Evolutionary conservation across 129 eudicot species (phyloP), one percentile per base, ranked within the genome.

Genomic region (Artemisia tridentata): DNA sequence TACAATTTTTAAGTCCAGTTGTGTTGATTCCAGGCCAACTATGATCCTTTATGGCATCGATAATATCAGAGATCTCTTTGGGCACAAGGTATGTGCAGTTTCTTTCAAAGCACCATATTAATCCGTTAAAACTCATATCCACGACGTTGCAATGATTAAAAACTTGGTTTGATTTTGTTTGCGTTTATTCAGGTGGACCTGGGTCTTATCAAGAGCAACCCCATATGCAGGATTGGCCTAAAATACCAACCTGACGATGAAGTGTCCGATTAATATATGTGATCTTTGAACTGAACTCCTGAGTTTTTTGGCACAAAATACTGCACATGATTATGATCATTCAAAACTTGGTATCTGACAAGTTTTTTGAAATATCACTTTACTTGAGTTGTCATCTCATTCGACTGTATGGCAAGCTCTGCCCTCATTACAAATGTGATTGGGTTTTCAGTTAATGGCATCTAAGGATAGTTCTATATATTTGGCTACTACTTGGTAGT

Each of bases 11-110:
- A 54, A 48, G 15, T 7, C 18, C 46, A 21, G 67, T 75, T 54
- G 16, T 72, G 21, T 49, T 60, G 71, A 50, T 20, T 59, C 62
- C 88, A 86, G 95, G 83, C 97, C 91, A 2, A 85, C 91, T 11
- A 92, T 92, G 98, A 92, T 92, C 16, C 85, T 92, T 21, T 88
- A 88, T 61, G 96, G 96, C 55, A 81, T 86, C 19, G 95, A 92
- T 63, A 92, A 92, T 82, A 92, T 92, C 76, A 78, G 98, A 74
- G 95, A 92, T 84, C 91, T 92, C 77, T 88, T 92, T 17, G 98
- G 98, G n/a, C 98, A 86, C 84, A 92, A 92, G 95, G 98, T 91
- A 80, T 49, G 55, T 63, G 19, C 20, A 21, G 54, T 14, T 14
- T 10, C 50, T 16, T 67, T 12, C 56, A 47, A 62, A 12, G 14